Conservation (phyloP, 805 yeast species). For the Cyberlindnera xylosilytica region DNA sequence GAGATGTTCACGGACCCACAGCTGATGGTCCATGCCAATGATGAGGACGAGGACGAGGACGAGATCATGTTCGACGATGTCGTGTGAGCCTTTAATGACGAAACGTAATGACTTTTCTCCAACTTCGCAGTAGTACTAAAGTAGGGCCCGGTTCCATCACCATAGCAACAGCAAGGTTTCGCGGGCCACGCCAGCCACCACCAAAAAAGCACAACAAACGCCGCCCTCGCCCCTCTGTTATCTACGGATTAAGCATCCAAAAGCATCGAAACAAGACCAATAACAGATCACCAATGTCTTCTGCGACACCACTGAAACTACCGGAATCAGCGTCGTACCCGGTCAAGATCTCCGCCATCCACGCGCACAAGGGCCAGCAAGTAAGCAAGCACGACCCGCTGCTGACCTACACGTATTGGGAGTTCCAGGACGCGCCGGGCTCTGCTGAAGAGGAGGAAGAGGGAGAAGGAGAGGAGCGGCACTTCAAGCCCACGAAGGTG, state of each 20-base stretch:
- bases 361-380: conserved; percentile 29
- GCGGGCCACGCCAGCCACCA: not conserved
- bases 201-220: not conserved
- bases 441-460: no score
- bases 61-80: conserved; percentile 13
- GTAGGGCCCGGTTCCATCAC: not conserved
- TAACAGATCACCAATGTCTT: not conserved
- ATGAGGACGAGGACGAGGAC: conserved; percentile 4
- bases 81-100: not conserved
- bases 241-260: no score
- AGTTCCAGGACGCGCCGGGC: conserved; percentile 32
- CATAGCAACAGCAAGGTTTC: not conserved
- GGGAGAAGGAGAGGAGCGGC: conserved; percentile 20
- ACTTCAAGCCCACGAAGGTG: conserved; percentile 25
- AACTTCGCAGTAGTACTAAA: no score
- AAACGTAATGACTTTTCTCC: not conserved
- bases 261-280: not conserved
- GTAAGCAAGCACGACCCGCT: conserved; percentile 37
- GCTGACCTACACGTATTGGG: conserved; percentile 45
- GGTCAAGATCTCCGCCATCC: conserved; percentile 34
- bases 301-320: conserved; percentile 20
- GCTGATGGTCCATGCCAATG: not conserved
- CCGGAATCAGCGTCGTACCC: conserved; percentile 36
- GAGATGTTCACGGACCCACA: not conserved
- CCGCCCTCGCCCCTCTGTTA: not conserved